Base-by-base conservation (phyloP, 257 asterid genomes). In the Lavandula angustifolia region DNA sequence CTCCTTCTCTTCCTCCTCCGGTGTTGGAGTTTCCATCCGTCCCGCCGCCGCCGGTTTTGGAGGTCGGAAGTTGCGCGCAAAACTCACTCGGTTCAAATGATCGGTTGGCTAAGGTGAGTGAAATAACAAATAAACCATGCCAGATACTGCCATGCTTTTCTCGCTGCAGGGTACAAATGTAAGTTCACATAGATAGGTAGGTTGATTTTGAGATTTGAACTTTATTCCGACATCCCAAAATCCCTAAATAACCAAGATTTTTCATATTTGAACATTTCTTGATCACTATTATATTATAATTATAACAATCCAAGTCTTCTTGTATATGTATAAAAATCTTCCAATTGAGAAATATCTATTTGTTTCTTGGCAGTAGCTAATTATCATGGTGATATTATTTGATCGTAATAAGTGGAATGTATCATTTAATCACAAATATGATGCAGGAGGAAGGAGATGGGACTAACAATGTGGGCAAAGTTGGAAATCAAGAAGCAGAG, bases 101-200 rank as follows among this genome's bases (percentile, higher is more conserved):
- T 78, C 83, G 76, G 65, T 59, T 70, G 71, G 75, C 64, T 13
- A 83, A 85, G 96, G 91, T 88, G 10, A 75, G 86, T 73, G 43
- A 10, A 44, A 33, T 31, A 11, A 4, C 3, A 7, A 40, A 40
- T 37, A 37, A 37, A 37, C 41, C 41, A 53, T 31, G 12, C 12
- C n/a, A 40, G n/a, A 37, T 5, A 31, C 53, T 7, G 11, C 42
- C 55, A 46, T 44, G 42, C 1, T 12, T 6, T 49, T 51, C 42
- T 59, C 13, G 14, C 29, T 9, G 43, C 55, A 55, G 55, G 62
- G 71, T 2, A 57, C 5, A 3, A 27, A 1, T 47, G 75, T 71
- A 63, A 71, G 32, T 70, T 53, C 14, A 61, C 14, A 6, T 6
- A 5, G 9, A 7, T 1, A 37, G 9, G 42, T 1, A 37, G 9